Evolutionary conservation across 129 eudicot species (phyloP).

Genomic region (Ambrosia trifida): DNA sequence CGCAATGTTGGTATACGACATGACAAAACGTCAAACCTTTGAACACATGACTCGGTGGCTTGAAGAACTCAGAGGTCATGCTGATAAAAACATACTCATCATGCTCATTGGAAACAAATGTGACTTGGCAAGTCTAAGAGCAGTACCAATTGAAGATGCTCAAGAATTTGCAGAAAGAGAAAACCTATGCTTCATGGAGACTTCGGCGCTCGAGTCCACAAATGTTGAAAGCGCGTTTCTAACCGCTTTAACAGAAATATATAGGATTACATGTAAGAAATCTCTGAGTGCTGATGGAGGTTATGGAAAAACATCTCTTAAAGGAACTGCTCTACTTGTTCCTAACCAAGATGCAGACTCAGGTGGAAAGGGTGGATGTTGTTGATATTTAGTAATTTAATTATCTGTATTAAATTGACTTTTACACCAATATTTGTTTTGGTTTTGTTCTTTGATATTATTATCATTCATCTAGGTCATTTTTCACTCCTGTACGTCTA

Average conservation of each 20-base stretch:
- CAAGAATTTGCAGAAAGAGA: constrained; percentile 51
- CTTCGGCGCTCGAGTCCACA: constrained; percentile 46
- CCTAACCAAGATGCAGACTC: constrained; percentile 29
- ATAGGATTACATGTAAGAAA: constrained; percentile 35
- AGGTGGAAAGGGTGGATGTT: constrained; percentile 21
- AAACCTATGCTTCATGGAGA: constrained; percentile 44
- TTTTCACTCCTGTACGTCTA: not conserved
- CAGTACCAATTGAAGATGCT: constrained; percentile 48
- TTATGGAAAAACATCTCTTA: constrained; percentile 24
- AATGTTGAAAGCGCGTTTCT: constrained; percentile 43
- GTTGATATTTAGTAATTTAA: constrained; percentile 4
- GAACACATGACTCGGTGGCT: constrained; percentile 51
- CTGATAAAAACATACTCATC: constrained; percentile 42
- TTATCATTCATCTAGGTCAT: constrained; percentile 14
- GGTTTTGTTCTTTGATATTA: constrained; percentile 13
- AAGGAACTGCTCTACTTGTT: constrained; percentile 33
- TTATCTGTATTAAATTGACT: not conserved
- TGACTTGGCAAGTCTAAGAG: constrained; percentile 38
- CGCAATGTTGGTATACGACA: constrained; percentile 49
- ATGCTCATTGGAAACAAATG: constrained; percentile 49
- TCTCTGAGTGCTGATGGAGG: constrained; percentile 37
- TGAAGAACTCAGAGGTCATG: constrained; percentile 43
- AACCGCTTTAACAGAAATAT: constrained; percentile 39
- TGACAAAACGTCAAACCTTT: constrained; percentile 46
- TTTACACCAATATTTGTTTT: not conserved